Evolutionary conservation across 23 red algal genomes (phyloP).

Genomic region (Chondrus crispus): DNA sequence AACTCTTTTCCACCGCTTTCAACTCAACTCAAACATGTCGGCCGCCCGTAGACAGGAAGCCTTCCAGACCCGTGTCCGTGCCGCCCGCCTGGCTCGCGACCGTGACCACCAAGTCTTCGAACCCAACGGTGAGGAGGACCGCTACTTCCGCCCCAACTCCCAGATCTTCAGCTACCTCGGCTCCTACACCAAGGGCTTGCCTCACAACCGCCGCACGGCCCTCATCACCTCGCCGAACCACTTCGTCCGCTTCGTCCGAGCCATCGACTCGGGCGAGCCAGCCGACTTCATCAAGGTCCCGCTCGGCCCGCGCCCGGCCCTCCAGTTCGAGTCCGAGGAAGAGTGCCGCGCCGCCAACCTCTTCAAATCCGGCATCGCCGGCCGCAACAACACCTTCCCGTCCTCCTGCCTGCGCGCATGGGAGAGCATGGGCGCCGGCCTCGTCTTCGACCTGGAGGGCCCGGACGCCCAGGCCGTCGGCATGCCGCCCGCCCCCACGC

Average conservation of each 20-base stretch:
- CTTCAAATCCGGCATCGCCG: constrained; percentile 35
- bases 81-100: background rate
- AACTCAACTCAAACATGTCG: no score
- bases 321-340: no score
- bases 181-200: constrained; percentile 56
- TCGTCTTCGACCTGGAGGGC: constrained; percentile 41
- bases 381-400: background rate
- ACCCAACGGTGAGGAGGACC: background rate
- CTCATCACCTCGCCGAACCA: constrained; percentile 19
- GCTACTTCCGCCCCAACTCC: background rate
- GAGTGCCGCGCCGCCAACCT: background rate
- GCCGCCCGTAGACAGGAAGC: background rate
- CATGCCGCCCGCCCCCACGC: constrained; percentile 63
- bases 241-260: constrained; percentile 32
- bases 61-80: constrained; percentile 18
- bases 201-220: constrained; percentile 22
- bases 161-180: constrained; percentile 7
- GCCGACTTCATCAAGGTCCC: constrained; percentile 1
- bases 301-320: constrained; percentile 42
- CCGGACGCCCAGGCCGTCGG: constrained; percentile 64
- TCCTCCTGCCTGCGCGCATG: constrained; percentile 47
- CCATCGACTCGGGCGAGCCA: constrained; percentile 17
- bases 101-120: background rate
- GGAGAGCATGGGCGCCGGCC: constrained; percentile 60
- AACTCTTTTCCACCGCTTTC: no score